These are phyloP conservation scores for Globisporangium megalacanthum DNA, from an alignment of 352 stramenopile genomes.

Conservation along the genomic window DNA sequence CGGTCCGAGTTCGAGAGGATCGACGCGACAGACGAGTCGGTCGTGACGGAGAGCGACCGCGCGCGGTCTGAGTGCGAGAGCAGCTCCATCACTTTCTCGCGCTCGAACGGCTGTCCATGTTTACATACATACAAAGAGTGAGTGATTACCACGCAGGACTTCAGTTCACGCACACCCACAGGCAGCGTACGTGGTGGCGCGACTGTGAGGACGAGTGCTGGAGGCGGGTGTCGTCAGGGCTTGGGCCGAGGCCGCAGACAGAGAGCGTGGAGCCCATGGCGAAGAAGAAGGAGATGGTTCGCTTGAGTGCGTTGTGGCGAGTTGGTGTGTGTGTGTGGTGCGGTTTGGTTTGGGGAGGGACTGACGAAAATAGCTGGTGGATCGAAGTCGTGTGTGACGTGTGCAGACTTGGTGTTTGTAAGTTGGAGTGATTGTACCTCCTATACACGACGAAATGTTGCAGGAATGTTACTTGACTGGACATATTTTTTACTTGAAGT, in stretches of 20 bases:
- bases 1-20: slow-evolving; percentile 56
- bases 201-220: slow-evolving; percentile 7
- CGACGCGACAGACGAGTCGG: slow-evolving; percentile 48
- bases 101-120: slow-evolving; percentile 7
- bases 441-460: no score
- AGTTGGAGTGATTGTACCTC: no score
- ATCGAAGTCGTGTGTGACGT: no score
- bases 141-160: background rate
- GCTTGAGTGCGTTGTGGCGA: slow-evolving; percentile 1
- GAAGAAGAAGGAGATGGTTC: background rate
- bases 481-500: no score
- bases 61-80: slow-evolving; percentile 17
- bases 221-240: slow-evolving; percentile 11
- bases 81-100: slow-evolving; percentile 26
- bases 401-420: no score
- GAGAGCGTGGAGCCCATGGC: slow-evolving; percentile 32
- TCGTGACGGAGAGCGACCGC: slow-evolving; percentile 31
- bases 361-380: no score
- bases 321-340: background rate
- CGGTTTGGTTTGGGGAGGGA: background rate
- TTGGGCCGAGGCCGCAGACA: slow-evolving; percentile 29
- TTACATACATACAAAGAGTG: background rate
- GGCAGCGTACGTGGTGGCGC: slow-evolving; percentile 13
- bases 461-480: no score
- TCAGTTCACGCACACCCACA: background rate